Evolutionary conservation across 2,329 filamentous ascomycete species (phyloP), one percentile per base, ranked within the genome.

Genomic region (Emydomyces testavorans): DNA sequence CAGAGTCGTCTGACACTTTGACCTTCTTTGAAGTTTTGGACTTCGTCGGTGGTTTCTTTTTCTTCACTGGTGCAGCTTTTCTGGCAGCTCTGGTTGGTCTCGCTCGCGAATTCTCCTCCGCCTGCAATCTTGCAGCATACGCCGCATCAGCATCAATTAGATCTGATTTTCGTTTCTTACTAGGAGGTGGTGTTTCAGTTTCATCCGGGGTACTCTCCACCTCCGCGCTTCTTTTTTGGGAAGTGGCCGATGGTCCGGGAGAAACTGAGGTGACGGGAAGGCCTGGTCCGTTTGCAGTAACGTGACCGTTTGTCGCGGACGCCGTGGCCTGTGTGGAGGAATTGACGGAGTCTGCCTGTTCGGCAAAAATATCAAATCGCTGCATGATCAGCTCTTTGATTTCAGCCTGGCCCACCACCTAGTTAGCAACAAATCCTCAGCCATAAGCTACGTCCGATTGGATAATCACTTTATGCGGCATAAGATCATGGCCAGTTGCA

Each of bases 71-170:
- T 20, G 74, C 66, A 53, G 75, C 70, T 62, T 79, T 78, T 54
- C 78, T 75, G 8, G 82, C 85, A 5, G 86, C 85, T 37, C 90
- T 77, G 2, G 89, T 95, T 15, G 85, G 77, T 46, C 86, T 75
- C 41, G 79, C 80, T 36, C 79, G 73, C 55, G 79, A 75, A 65
- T 96, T 94, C 69, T 95, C 87, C 65, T 96, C 85, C 0, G 88
- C 90, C 66, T 98, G 92, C 29, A 98, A 73, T 63, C 83, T 79
- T 13, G 88, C 88, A 1, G 92, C 92, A 52, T 90, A 78, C 37
- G 83, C 80, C 28, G 90, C 92, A 65, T 98, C 92, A 26, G 85
- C 82, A 54, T 94, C 86, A 55, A 77, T 70, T 23, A 78, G 75
- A 61, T 80, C 80, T 49, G 71, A 65, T 57, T 74, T 76, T 56